Base-by-base conservation (phyloP, 805 yeast genomes). In the Yarrowia sp. region DNA sequence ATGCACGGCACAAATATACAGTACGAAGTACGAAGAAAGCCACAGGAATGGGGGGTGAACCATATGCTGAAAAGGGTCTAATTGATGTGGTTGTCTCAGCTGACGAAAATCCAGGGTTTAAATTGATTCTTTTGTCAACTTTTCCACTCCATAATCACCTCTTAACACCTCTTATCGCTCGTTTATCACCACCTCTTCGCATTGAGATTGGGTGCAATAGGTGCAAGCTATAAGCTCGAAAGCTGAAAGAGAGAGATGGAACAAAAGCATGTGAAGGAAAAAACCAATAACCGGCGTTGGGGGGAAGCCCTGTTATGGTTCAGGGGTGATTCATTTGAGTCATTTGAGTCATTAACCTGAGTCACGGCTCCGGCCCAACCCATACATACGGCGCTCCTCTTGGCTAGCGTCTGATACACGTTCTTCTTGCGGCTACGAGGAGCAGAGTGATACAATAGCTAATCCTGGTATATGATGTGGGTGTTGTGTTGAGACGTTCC, bases 251-350 rank as follows among this genome's bases (percentile, higher is more conserved):
- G 16, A n/a, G 32, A 38, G 41, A 11, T 10, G 1, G 19, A 19
- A 38, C 58, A 16, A 35, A 38, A 53, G 59, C 59, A 38, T 52
- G 43, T 38, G 59, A 14, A 53, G 16, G 14, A 22, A 38, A 32
- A 35, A 19, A n/a, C 35, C 64, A 56, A 56, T 56, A 56, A 11
- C 48, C 64, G 19, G 48, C 26, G 12, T 38, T 12, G 15, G 32
- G 50, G 35, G 32, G 32, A 26, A 26, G 32, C 11, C 2, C 7
- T 8, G 59, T 53, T 56, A 56, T 26, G 38, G 43, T 56, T 56
- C 42, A 16, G 14, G 15, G 9, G 36, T 59, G 65, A 59, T 43
- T 59, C 65, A 45, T 8, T 59, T 59, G 65, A 59, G 65, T 59
- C 65, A 59, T 35, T 59, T 43, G 52, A 43, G 52, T 43, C 52